These are phyloP conservation scores for Boletus edulis DNA, from an alignment of 768 basidiomycete genomes.

Conservation along the genomic window DNA sequence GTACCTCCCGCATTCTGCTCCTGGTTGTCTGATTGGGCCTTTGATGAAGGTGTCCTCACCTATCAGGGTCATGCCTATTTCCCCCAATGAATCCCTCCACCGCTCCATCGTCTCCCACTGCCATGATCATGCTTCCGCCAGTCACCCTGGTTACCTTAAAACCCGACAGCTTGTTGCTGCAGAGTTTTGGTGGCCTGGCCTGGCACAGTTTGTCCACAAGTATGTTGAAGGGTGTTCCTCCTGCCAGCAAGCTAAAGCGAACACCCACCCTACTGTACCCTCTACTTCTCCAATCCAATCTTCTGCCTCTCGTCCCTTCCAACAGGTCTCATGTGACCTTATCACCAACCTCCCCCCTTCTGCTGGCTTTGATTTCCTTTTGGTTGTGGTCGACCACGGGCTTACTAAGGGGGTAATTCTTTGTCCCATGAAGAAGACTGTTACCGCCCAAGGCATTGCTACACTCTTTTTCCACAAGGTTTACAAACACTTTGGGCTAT, in stretches of 20 bases:
- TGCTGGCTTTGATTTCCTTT: background rate
- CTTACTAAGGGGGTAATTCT: background rate
- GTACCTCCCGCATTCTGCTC: too few species aligned
- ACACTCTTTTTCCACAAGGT: background rate
- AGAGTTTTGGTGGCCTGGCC: background rate
- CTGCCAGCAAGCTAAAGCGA: too few species aligned
- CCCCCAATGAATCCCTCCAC: background rate
- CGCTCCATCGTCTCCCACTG: background rate
- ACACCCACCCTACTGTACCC: too few species aligned
- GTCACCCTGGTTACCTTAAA: background rate
- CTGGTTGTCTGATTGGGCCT: too few species aligned
- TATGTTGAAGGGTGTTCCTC: background rate
- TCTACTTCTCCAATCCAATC: too few species aligned
- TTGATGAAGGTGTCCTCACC: too few species aligned
- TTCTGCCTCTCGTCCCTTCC: background rate
- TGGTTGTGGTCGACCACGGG: background rate
- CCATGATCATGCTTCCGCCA: background rate
- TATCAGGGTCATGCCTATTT: too few species aligned
- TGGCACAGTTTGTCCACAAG: background rate
- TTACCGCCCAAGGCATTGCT: background rate
- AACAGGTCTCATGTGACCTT: background rate
- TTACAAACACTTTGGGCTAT: background rate
- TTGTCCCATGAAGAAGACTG: background rate
- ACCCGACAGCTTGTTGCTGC: background rate
- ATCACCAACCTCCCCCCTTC: background rate